Base-by-base conservation (phyloP, 1,139 yeast genomes). In the Arxiozyma slooffiae region DNA sequence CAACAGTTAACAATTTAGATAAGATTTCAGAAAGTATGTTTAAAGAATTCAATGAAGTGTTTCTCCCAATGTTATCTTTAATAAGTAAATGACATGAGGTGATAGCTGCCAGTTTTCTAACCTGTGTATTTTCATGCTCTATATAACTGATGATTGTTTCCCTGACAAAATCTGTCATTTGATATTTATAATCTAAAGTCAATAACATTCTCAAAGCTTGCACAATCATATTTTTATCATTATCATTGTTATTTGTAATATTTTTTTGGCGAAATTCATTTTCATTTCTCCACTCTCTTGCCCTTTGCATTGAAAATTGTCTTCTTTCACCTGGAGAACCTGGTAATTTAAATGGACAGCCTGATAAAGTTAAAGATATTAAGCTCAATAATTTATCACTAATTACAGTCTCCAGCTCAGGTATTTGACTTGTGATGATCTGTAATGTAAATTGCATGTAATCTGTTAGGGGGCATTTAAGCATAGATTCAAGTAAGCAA, bases 11-110 rank as follows among this genome's bases (percentile, higher is more conserved):
- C 37, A 94, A 71, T 63, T 85, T 86, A 51, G 85, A 90, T 47
- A 94, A 71, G 0, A 94, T 95, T 56, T 87, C 90, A 49, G 88
- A 82, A 1, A 92, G 96, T 0, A 96, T 87, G 56, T 79, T 80
- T 54, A 92, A 73, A 0, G 97, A 86, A 67, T 87, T 80, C 3
- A 86, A 81, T 59, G 96, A 87, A 1, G 89, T 81, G 66, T 89
- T 96, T 56, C 78, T 79, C 57, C 95, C 84, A 23, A 92, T 85
- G 0, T 95, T 87, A 60, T 92, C 97, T 50, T 81, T 78, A 34
- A 81, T 74, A 61, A 85, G 88, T 18, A 94, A 75, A 45, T 78
- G 77, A 58, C 95, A 81, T 0, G 96, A 85, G 0, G 97, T 87
- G 21, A 87, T 68, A 0, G 96, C 92, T 0, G 97, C 95, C 1